phyloP scores from a whole-genome alignment of 2,329 filamentous ascomycete genomes.

The Chrysoporthe deuterocubensis region DNA sequence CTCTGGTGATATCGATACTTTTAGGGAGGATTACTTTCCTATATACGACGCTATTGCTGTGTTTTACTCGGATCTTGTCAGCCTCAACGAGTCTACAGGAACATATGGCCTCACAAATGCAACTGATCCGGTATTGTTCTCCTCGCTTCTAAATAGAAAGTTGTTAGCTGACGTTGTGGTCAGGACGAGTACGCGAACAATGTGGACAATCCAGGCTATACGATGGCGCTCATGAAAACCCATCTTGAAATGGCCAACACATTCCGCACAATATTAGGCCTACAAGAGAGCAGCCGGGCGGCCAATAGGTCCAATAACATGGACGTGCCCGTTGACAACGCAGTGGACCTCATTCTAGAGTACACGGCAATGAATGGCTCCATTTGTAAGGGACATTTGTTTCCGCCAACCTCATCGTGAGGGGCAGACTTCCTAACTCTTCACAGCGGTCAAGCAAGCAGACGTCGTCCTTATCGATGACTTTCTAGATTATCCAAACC shows the following conservation, averaged over 20 bases:
- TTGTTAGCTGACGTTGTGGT: neutral
- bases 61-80: slow-evolving; percentile 63
- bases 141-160: neutral
- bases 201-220: slow-evolving; percentile 70
- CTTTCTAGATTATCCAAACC: slow-evolving; percentile 25
- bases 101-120: slow-evolving; percentile 60
- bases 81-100: slow-evolving; percentile 57
- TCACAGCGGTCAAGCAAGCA: slow-evolving; percentile 24
- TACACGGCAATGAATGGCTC: slow-evolving; percentile 70
- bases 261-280: slow-evolving; percentile 59
- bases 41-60: slow-evolving; percentile 67
- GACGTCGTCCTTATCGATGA: slow-evolving; percentile 29
- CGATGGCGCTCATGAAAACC: slow-evolving; percentile 63
- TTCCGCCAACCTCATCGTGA: too few relatives aligned
- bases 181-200: slow-evolving; percentile 70
- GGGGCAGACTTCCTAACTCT: too few relatives aligned
- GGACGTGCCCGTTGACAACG: slow-evolving; percentile 13
- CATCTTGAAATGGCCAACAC: slow-evolving; percentile 60
- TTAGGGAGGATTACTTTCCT: slow-evolving; percentile 53
- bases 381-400: slow-evolving; percentile 30
- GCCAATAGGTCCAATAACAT: slow-evolving; percentile 18
- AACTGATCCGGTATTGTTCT: slow-evolving; percentile 66
- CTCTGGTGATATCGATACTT: slow-evolving; percentile 17
- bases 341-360: slow-evolving; percentile 61
- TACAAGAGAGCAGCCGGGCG: slow-evolving; percentile 47